These are phyloP conservation scores for Plasmodium sp. DNA, from an alignment of 169 alveolate species.

Conservation along the genomic window DNA sequence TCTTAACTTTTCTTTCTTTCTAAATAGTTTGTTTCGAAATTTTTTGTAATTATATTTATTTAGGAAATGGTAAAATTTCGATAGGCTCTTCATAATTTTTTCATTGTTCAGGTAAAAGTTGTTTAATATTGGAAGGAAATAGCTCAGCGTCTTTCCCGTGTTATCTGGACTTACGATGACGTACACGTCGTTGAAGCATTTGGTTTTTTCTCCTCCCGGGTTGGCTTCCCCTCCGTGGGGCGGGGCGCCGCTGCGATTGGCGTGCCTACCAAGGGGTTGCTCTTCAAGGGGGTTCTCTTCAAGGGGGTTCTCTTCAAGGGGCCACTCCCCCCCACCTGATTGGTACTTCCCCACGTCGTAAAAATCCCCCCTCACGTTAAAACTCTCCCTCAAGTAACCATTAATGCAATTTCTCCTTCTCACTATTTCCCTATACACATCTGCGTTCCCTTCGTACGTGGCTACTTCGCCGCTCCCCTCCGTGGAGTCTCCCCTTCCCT, in stretches of 20 bases:
- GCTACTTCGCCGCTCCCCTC: background rate
- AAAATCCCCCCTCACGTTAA: conserved; percentile 1
- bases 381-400: conserved; percentile 25
- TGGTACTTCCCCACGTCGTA: conserved; percentile 45
- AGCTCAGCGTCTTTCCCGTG: conserved; percentile 69
- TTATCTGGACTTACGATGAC: conserved; percentile 68
- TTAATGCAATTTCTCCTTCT: conserved; percentile 36
- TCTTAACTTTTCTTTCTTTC: conserved; percentile 66
- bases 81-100: conserved; percentile 32
- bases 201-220: background rate
- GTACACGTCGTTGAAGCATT: conserved; percentile 72
- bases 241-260: background rate
- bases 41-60: conserved; percentile 74
- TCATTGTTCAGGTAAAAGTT: conserved; percentile 62
- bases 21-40: conserved; percentile 51
- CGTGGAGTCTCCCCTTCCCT: background rate
- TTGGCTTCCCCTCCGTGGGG: no score
- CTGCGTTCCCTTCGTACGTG: background rate
- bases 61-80: conserved; percentile 58
- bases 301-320: no score
- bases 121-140: conserved; percentile 62
- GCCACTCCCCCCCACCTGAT: background rate
- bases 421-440: conserved; percentile 28
- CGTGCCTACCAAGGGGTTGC: background rate
- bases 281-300: no score